These are phyloP conservation scores for Podila epicladia DNA, from an alignment of 192 early-diverging fungal species.

Conservation along the genomic window DNA sequence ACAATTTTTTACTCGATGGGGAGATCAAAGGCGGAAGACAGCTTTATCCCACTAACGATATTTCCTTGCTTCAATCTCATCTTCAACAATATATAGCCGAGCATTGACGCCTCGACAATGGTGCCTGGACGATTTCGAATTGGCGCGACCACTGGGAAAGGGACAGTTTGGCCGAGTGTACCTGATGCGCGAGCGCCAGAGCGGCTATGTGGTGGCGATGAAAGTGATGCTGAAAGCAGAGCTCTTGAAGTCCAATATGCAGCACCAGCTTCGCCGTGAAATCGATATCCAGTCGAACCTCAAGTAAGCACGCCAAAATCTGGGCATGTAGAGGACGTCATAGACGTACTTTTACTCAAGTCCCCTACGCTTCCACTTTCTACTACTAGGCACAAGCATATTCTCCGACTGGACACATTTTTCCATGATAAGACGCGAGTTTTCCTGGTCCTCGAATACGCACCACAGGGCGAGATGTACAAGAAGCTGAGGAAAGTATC, in stretches of 20 bases:
- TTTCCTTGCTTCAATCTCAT: background rate
- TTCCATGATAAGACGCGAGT: conserved; percentile 95
- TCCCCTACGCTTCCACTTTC: conserved; percentile 6
- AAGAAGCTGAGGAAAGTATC: conserved; percentile 76
- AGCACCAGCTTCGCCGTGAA: conserved; percentile 92
- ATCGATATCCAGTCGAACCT: conserved; percentile 96
- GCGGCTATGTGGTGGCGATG: conserved; percentile 89
- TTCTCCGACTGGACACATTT: conserved; percentile 94
- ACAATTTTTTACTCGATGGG: too few species aligned
- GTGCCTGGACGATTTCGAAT: conserved; percentile 87
- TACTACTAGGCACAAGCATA: conserved; percentile 81
- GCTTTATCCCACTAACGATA: too few species aligned
- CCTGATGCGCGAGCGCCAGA: conserved; percentile 87
- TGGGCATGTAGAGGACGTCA: too few species aligned
- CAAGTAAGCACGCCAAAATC: conserved; percentile 55
- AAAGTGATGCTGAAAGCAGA: conserved; percentile 92
- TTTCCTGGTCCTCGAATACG: conserved; percentile 95
- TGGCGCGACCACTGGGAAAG: conserved; percentile 87
- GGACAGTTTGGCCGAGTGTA: conserved; percentile 99
- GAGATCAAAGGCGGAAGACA: too few species aligned
- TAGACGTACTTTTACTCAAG: background rate
- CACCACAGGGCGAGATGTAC: conserved; percentile 94
- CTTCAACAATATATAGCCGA: conserved; percentile 8
- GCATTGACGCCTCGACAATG: conserved; percentile 49
- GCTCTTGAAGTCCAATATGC: conserved; percentile 76